Evolutionary conservation across 495 filamentous ascomycete species (phyloP), one percentile per base, ranked within the genome.

Genomic region (Neurospora sp.): DNA sequence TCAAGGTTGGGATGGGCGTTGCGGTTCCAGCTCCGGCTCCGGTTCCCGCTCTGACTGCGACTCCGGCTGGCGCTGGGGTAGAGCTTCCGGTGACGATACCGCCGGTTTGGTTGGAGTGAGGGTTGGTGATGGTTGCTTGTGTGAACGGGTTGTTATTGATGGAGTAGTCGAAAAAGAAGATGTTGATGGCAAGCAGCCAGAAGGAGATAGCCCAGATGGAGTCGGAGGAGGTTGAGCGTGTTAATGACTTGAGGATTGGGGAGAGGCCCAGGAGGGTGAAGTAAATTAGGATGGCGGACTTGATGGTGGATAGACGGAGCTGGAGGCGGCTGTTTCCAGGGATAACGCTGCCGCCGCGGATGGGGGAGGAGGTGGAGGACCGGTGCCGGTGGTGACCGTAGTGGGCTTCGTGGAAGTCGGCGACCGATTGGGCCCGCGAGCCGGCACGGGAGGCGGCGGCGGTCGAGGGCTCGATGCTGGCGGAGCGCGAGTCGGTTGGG

Each of bases 91-190:
- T 66, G 1, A 66, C 54, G 24, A 66, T 34, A 66, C 54, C 28
- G 15, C 54, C 54, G 13, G 54, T 66, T 36, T 66, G 54, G 28
- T 9, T 66, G 5, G 54, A 66, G 15, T 66, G 54, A 66, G 54
- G 54, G 28, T 66, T 66, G 28, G 28, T 66, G 11, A 66, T 66
- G 54, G 54, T 66, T 66, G 54, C 54, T 4, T 66, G 54, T 3
- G 54, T 66, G 28, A 66, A 66, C 6, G 54, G 54, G 28, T 66
- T 66, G 28, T 66, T 66, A 15, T 66, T 66, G 54, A 66, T 66
- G 36, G 94, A 91, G 78, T 98, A 98, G 83, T 99, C 96, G 80
- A 98, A 97, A 79, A 96, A 97, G 81, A 97, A 94, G 76, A 98
- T 92, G 82, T 99, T 98, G 83, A 97, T 94, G 73, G 92, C 88